A percentile compares a stretch with the other conserved stretches of the same genome.
Evolutionary conservation across 1,284 basidiomycete genomes (phyloP).

Genomic region (Cutaneotrichosporon mucoides): DNA sequence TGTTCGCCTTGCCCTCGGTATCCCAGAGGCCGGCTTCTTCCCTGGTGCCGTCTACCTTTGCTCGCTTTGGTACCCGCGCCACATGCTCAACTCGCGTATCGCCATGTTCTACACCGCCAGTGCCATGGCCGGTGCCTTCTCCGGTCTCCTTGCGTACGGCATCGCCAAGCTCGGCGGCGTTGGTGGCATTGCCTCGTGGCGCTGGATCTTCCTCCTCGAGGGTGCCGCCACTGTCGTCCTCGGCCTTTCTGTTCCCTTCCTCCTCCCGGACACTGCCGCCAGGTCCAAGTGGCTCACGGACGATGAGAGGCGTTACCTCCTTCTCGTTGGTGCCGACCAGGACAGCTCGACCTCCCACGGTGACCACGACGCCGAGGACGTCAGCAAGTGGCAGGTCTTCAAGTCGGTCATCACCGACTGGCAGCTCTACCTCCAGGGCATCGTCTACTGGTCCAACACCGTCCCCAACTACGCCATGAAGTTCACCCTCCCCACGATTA

Average conservation of each 20-base stretch:
- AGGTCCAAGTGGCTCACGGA: conserved; percentile 6
- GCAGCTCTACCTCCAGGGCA: conserved; percentile 10
- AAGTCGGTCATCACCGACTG: conserved; percentile 8
- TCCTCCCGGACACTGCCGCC: conserved; percentile 7
- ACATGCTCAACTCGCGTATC: conserved; percentile 31
- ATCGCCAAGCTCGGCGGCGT: conserved; percentile 31
- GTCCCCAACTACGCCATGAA: conserved; percentile 12
- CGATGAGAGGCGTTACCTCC: conserved; percentile 10
- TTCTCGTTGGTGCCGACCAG: neutral
- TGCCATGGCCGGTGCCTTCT: conserved; percentile 25
- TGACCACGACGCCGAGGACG: neutral
- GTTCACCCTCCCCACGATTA: conserved; percentile 29
- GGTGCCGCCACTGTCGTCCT: conserved; percentile 6
- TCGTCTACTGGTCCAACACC: conserved; percentile 12
- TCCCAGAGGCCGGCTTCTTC: conserved; percentile 33
- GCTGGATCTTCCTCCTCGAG: conserved; percentile 26
- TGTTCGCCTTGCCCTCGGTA: conserved; percentile 20
- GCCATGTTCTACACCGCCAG: conserved; percentile 9
- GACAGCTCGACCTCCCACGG: neutral
- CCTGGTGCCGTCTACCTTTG: conserved; percentile 29
- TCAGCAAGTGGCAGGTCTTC: conserved; percentile 4
- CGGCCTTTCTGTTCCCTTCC: conserved; percentile 5
- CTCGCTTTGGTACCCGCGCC: conserved; percentile 19
- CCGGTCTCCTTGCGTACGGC: conserved; percentile 33
- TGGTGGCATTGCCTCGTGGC: conserved; percentile 30